Evolutionary conservation across 805 yeast genomes (phyloP), one percentile per base, ranked within the genome.

Genomic region (Lachancea fermentati): DNA sequence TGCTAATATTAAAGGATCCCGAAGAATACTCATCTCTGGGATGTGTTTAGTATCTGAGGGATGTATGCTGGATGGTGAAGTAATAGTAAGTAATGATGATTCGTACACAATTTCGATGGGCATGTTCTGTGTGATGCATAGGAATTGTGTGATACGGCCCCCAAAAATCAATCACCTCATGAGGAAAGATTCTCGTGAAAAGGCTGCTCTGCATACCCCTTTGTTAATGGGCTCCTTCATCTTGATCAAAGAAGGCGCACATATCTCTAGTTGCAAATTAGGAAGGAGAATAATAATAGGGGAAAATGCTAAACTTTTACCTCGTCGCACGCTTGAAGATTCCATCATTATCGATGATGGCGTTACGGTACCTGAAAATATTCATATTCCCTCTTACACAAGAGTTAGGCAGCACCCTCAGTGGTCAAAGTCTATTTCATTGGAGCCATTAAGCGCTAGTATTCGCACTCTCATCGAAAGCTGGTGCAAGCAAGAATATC

Each of bases 1-100:
- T 2, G 73, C 80, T 2, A 32, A 41, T n/a, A 66, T 77, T 32
- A 52, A 52, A 2, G 75, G 75, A 2, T 57, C 76, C 0, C 57
- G 65, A 6, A 56, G 59, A 17, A 73, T 78, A 12, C 53, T 66
- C 22, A 66, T 78, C 15, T 62, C 65, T 11, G 80, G 79, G 0
- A 62, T 71, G 48, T 58, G 75, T 51, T 35, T 43, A 6, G 18
- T 43, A 11, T 37, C 48, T 5, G 58, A 58, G 1, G 49, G 63
- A 8, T 70, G 63, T n/a, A 47, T 47, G 2, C 48, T 72, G 18
- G 40, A 51, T 4, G 72, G 72, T 24, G 62, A 66, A 40, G 68
- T 60, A 13, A 32, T 37, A 8, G 30, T 34, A 7, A 29, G 32
- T 19, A 48, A 36, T n/a, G 46, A 53, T n/a, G 34, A 39, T 4